A percentile compares a stretch with the other conserved stretches of the same genome.
Evolutionary conservation across 352 stramenopile genomes (phyloP).

Genomic region (Pythium dissotocum): DNA sequence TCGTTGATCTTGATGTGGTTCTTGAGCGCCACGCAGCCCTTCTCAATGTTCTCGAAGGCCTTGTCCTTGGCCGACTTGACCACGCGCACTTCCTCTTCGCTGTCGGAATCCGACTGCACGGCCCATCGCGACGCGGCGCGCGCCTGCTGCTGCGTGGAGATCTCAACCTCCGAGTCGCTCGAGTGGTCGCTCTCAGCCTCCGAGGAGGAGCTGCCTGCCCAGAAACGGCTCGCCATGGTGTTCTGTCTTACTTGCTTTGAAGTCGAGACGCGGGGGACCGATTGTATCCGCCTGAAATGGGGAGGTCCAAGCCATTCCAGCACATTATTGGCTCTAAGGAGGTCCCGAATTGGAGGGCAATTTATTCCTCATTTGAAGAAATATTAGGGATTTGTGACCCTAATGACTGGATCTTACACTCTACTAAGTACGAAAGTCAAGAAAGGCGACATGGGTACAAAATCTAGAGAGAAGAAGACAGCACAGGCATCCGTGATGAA

Average conservation of each 20-base stretch:
- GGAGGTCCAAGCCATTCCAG: background rate
- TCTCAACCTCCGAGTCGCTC: constrained; percentile 75
- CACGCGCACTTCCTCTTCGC: constrained; percentile 90
- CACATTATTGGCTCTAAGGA: constrained; percentile 30
- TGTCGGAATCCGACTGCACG: constrained; percentile 83
- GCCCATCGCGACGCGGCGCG: constrained; percentile 76
- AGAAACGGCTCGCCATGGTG: constrained; percentile 84
- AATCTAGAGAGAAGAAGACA: background rate
- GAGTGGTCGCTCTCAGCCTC: constrained; percentile 79
- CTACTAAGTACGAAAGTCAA: background rate
- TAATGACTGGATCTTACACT: background rate
- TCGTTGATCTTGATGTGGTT: constrained; percentile 97
- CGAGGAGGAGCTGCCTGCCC: constrained; percentile 77
- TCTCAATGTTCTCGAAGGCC: constrained; percentile 50
- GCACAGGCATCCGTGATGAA: background rate
- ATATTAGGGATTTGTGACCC: background rate
- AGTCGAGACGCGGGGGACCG: background rate
- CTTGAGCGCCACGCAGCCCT: constrained; percentile 64
- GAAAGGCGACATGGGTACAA: constrained; percentile 1
- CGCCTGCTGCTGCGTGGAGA: constrained; percentile 69
- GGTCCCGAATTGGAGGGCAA: constrained; percentile 21
- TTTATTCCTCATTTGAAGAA: background rate
- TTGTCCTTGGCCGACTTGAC: constrained; percentile 89
- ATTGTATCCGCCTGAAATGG: background rate
- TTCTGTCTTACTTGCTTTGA: background rate